These are phyloP conservation scores for Annulohypoxylon moriforme DNA, from an alignment of 495 filamentous ascomycete genomes.

Conservation along the genomic window DNA sequence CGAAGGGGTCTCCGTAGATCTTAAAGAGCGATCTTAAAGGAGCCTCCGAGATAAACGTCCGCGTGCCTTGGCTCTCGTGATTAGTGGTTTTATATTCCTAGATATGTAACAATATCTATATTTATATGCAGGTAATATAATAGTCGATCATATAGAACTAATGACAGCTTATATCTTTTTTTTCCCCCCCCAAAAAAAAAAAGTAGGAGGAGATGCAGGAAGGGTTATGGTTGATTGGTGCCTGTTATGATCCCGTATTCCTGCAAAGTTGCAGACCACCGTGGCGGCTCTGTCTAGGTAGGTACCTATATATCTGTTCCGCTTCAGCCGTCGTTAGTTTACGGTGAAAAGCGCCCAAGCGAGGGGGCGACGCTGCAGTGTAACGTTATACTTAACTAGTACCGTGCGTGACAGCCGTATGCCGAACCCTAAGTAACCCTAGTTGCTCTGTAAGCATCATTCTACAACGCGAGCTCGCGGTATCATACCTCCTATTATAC, in stretches of 20 bases:
- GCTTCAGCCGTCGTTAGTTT: conserved; percentile 19
- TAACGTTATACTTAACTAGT: conserved; percentile 23
- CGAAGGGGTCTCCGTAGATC: neutral
- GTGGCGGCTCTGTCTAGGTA: conserved; percentile 30
- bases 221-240: neutral
- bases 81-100: neutral
- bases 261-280: conserved; percentile 20
- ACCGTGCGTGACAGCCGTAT: conserved; percentile 29
- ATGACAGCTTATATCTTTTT: neutral
- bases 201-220: conserved; percentile 1
- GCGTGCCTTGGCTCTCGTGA: neutral
- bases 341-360: conserved; percentile 19
- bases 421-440: neutral
- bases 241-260: conserved; percentile 39
- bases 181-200: neutral
- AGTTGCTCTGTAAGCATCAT: neutral
- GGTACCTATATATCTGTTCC: conserved; percentile 6
- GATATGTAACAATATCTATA: neutral
- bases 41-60: neutral
- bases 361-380: conserved; percentile 16
- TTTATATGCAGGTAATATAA: neutral
- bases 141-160: neutral
- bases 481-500: too few species aligned
- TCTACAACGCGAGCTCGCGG: conserved; percentile 7
- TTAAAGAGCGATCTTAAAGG: neutral